Percentiles rank a stretch among this genome's conserved stretches.
Conservation (phyloP, 495 filamentous ascomycete species). For the Podospora bellae-mahoneyi region DNA sequence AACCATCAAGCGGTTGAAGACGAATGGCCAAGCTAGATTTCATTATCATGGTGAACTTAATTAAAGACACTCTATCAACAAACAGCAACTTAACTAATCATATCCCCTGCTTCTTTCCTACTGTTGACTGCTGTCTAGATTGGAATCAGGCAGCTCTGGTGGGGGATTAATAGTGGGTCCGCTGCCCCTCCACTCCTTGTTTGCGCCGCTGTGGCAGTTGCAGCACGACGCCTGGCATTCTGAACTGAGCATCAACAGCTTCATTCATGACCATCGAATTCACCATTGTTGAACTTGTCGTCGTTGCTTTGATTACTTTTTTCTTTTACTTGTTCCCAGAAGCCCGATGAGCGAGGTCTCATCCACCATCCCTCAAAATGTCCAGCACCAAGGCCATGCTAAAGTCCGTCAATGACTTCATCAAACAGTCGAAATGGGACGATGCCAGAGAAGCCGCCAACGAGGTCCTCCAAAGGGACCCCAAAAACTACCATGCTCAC, state of each 20-base stretch:
- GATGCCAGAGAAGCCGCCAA: conserved; percentile 65
- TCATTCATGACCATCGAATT: neutral
- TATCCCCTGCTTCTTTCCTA: too few species aligned
- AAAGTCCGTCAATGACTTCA: conserved; percentile 75
- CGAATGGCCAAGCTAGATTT: too few species aligned
- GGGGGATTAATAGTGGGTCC: neutral
- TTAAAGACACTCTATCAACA: too few species aligned
- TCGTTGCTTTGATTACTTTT: neutral
- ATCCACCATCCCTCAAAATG: conserved; percentile 29
- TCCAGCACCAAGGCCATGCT: conserved; percentile 68
- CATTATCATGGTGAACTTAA: too few species aligned
- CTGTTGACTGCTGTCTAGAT: neutral
- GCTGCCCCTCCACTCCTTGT: neutral
- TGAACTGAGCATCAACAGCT: neutral
- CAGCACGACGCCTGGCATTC: neutral
- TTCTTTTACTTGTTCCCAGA: neutral
- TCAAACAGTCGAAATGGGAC: conserved; percentile 77
- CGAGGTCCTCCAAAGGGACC: conserved; percentile 64
- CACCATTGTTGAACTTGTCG: neutral
- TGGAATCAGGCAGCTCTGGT: neutral
- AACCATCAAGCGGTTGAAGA: too few species aligned
- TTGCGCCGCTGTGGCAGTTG: neutral
- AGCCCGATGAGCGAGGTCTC: neutral
- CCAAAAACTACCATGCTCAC: conserved; percentile 76
- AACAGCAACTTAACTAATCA: too few species aligned